Evolutionary conservation across 164 flowering plant species (phyloP), one percentile per base, ranked within the genome.

Genomic region (Magnolia sinica): DNA sequence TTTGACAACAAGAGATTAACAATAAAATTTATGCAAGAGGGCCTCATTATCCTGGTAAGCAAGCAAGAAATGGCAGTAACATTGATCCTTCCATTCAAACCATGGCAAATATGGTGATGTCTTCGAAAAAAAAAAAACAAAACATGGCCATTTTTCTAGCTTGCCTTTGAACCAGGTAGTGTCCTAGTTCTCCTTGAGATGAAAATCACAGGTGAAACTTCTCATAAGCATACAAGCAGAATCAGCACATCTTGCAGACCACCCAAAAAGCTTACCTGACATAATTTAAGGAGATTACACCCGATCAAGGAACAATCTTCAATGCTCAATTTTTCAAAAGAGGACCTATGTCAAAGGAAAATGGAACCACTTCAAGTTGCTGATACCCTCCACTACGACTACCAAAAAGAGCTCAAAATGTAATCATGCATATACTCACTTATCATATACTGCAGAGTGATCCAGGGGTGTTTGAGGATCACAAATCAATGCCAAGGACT

Each of bases 401-500:
- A 55, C 61, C 61, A 55, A 55, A 55, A 55, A 8, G 24, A 52
- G 27, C 8, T 29, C 50, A 55, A 45, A 7, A 31, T 31, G 7
- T 7, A 31, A 64, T 27, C 24, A 61, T 61, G 20, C 4, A 74
- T 58, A 14, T 73, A 84, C 93, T 87, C 77, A 92, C 95, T 86
- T 79, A 64, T 87, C 87, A 80, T 77, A 63, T 37, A 65, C 75
- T 67, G 76, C 85, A 29, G 80, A 64, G 50, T 71, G 71, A 49
- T 76, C 77, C 64, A 71, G n/a, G 65, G 88, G 64, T 68, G 81
- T 49, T 24, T 73, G 79, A 70, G 86, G 79, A 81, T 78, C 86
- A 80, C 81, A 85, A 29, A 92, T 79, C 68, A 91, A 82, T 50
- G 89, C 77, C 73, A 91, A 69, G 51, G 89, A 89, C 83, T 87